A percentile compares a stretch with the other conserved stretches of the same genome.
phyloP scores from a whole-genome alignment of 805 yeast species.

The Candida hispaniensis region DNA sequence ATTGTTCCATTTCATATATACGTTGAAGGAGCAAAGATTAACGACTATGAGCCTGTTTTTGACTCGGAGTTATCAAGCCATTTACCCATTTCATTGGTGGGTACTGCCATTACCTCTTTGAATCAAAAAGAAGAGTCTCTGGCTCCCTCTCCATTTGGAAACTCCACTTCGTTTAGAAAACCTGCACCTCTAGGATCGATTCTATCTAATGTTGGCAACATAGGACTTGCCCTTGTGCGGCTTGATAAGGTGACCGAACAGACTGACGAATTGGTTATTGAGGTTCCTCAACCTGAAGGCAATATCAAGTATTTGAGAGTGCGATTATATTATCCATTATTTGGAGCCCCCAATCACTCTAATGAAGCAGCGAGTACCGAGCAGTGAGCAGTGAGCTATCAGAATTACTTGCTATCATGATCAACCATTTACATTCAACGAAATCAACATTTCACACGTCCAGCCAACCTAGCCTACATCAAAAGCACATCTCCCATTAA shows the following conservation, averaged over 20 bases:
- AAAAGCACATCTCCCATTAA: neutral
- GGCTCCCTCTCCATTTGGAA: conserved; percentile 21
- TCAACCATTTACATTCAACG: neutral
- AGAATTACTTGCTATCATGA: neutral
- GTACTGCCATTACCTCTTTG: conserved; percentile 7
- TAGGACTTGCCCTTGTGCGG: conserved; percentile 56
- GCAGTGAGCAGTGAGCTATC: neutral
- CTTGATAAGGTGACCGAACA: conserved; percentile 34
- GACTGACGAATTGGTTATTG: conserved; percentile 29
- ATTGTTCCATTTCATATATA: conserved; percentile 54
- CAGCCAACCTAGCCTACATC: neutral
- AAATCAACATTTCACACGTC: neutral
- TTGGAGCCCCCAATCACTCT: conserved; percentile 5
- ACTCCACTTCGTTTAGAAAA: conserved; percentile 2
- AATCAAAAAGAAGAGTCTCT: conserved; percentile 4
- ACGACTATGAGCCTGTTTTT: conserved; percentile 11
- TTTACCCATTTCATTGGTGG: conserved; percentile 1
- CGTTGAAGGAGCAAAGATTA: conserved; percentile 18
- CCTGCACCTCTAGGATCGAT: conserved; percentile 4
- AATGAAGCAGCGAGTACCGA: conserved; percentile 4
- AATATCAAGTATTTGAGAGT: conserved; percentile 10
- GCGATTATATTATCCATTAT: conserved; percentile 7
- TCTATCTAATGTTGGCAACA: conserved; percentile 34
- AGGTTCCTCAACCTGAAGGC: conserved; percentile 18
- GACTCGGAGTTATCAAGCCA: conserved; percentile 1